phyloP scores from a whole-genome alignment of 345 rosid genomes.

The Eucalyptus tenuipes region DNA sequence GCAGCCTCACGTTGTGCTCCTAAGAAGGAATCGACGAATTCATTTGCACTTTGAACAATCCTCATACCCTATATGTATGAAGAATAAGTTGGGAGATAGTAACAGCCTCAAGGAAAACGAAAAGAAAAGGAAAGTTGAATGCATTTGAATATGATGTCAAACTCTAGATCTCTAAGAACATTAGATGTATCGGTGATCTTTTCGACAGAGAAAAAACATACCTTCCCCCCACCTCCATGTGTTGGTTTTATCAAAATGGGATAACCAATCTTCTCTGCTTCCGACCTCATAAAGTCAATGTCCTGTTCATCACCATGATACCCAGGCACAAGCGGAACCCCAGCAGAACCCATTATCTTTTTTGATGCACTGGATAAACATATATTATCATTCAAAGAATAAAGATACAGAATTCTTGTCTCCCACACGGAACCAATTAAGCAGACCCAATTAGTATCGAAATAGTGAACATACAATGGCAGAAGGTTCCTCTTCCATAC shows the following conservation, averaged over 20 bases:
- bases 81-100: neutral
- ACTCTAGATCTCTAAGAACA: neutral
- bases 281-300: slow-evolving; percentile 66
- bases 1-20: slow-evolving; percentile 97
- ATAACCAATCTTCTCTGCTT: slow-evolving; percentile 86
- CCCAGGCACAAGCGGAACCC: slow-evolving; percentile 88
- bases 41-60: slow-evolving; percentile 51
- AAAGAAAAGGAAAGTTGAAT: neutral
- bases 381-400: neutral
- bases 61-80: slow-evolving; percentile 51
- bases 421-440: neutral
- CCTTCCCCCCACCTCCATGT: slow-evolving; percentile 96
- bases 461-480: neutral
- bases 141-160: neutral
- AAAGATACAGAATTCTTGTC: neutral
- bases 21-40: slow-evolving; percentile 68
- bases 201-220: neutral
- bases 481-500: slow-evolving; percentile 5
- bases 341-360: slow-evolving; percentile 95
- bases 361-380: slow-evolving; percentile 63
- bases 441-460: neutral
- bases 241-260: slow-evolving; percentile 89
- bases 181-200: neutral
- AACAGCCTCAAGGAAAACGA: neutral
- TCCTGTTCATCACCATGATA: slow-evolving; percentile 86